Conservation (phyloP, 2,329 filamentous ascomycete genomes). For the Simplicillium aogashimaense region DNA sequence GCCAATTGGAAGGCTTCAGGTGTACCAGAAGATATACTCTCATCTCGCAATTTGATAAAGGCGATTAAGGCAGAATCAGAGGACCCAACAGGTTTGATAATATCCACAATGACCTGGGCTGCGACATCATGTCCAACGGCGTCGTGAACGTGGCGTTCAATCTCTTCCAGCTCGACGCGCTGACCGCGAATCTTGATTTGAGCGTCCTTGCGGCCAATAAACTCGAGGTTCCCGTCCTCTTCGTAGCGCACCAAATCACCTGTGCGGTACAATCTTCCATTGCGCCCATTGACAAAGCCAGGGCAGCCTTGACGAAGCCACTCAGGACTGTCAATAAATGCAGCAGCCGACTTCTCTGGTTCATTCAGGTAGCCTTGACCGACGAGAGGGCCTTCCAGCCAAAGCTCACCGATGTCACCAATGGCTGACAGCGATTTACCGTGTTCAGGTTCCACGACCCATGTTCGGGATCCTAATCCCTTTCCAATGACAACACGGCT, state of each 20-base stretch:
- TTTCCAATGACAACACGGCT: not conserved
- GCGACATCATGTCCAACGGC: not conserved
- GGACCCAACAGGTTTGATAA: not conserved
- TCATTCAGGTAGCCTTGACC: not conserved
- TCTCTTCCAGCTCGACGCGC: conserved; percentile 9
- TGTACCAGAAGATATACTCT: too few species aligned
- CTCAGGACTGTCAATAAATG: not conserved
- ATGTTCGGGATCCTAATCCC: not conserved
- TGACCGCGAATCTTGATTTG: conserved; percentile 12
- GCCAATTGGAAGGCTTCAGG: too few species aligned
- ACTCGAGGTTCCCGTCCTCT: conserved; percentile 8
- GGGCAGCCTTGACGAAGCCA: conserved; percentile 15
- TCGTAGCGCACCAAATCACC: conserved; percentile 41
- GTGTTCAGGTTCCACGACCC: not conserved
- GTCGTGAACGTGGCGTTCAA: conserved; percentile 7
- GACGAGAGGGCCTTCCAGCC: not conserved
- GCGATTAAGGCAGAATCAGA: too few species aligned
- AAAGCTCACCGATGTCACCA: not conserved
- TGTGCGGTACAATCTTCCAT: conserved; percentile 37
- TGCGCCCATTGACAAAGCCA: conserved; percentile 14
- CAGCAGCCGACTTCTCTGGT: not conserved
- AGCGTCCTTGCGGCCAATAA: conserved; percentile 8
- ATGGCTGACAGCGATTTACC: not conserved
- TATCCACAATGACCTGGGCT: conserved; percentile 3
- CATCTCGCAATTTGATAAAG: too few species aligned